Evolutionary conservation across 805 yeast species (phyloP), one percentile per base, ranked within the genome.

Genomic region (Cyberlindnera sargentensis): DNA sequence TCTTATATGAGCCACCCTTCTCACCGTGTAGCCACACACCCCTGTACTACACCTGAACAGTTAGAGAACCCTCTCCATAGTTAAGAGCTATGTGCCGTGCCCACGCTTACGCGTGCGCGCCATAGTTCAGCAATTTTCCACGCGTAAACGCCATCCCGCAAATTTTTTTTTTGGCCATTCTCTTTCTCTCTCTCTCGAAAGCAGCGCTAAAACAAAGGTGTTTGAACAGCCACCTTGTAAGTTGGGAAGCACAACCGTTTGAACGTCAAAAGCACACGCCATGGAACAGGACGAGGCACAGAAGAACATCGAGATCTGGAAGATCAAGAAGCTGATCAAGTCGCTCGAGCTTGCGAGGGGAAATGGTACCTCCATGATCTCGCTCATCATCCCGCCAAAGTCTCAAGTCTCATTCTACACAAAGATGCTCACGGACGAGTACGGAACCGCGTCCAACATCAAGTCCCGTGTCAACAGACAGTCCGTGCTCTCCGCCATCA

Each of bases 361-460:
- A 66, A 93, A 91, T 65, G 99, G 99, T 67, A 93, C 99, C 38
- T 93, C 99, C 25, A 93, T 93, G 98, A 93, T 93, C 62, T 89
- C 97, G 27, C 74, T 93, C 63, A 86, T 93, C 57, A 87, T 90
- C 52, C 96, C 99, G 36, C 99, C 99, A 57, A 82, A 79, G 64
- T 91, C 95, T 47, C 99, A 93, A 69, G 84, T 93, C 59, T 75
- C 98, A 9, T 76, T 87, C 58, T 77, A 76, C 46, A 89, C 83
- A 62, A 90, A 86, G 68, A 84, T 87, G 90, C 76, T 93, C 67
- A 87, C 97, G 4, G 98, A 93, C 70, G 99, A 93, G 71, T 90
- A 89, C 68, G 99, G 99, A 67, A 93, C 99, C 11, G 99, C 99
- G 3, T 87, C 97, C 40, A 93, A 93, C 66, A 93, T 93, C 65